Conservation (phyloP, 1,284 basidiomycete species). For the Leccinum fallax region DNA sequence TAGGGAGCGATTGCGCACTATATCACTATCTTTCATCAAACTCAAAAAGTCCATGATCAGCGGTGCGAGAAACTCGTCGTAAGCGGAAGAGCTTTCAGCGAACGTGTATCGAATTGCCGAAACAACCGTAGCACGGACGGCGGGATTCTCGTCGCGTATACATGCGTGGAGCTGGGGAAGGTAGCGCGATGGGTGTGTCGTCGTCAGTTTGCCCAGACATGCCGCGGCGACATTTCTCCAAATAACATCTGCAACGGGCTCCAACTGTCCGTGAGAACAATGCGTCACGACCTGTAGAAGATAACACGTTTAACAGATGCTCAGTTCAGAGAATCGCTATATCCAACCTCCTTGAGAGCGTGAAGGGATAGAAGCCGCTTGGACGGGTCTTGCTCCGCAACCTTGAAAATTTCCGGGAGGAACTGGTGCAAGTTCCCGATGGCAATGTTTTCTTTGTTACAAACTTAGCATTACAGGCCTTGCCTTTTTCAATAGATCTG, state of each 20-base stretch:
- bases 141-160: conserved; percentile 66
- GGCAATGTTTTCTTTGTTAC: conserved; percentile 80
- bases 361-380: conserved; percentile 85
- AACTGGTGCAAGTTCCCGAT: conserved; percentile 88
- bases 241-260: conserved; percentile 81
- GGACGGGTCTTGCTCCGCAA: conserved; percentile 78
- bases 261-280: conserved; percentile 81
- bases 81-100: conserved; percentile 80
- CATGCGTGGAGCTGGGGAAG: conserved; percentile 90
- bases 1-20: conserved; percentile 53
- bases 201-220: conserved; percentile 94
- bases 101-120: conserved; percentile 96
- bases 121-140: conserved; percentile 86
- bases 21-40: conserved; percentile 82
- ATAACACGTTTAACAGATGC: neutral
- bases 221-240: conserved; percentile 98
- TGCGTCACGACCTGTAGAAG: conserved; percentile 81
- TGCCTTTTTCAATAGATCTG: neutral
- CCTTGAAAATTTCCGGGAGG: conserved; percentile 82
- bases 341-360: conserved; percentile 84
- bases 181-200: conserved; percentile 86
- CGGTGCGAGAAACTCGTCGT: conserved; percentile 87
- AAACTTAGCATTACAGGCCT: neutral
- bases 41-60: conserved; percentile 89
- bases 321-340: neutral